Percentiles rank a stretch among this genome's conserved stretches.
Conservation (phyloP, 305 asterid species). For the Solanum hybrid region DNA sequence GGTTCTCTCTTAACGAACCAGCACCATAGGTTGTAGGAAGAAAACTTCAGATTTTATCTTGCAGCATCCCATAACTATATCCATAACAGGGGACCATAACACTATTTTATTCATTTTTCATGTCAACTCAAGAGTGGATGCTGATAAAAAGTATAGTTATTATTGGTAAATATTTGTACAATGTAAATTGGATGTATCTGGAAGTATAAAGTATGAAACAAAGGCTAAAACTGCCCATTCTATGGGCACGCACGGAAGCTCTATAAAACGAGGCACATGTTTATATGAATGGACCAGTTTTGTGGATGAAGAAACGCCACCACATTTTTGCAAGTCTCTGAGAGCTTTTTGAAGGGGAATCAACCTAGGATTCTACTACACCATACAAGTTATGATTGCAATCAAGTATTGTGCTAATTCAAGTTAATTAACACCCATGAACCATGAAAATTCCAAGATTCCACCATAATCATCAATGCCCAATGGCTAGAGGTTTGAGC, state of each 20-base stretch:
- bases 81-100: background rate
- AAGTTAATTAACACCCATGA: background rate
- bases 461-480: background rate
- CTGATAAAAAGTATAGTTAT: background rate
- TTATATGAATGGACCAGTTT: background rate
- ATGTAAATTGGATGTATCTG: background rate
- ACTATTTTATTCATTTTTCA: no score
- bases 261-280: background rate
- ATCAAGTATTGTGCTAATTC: background rate
- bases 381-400: background rate
- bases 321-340: background rate
- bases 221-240: background rate
- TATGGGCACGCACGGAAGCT: background rate
- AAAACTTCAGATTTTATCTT: no score
- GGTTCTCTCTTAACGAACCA: no score
- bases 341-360: background rate
- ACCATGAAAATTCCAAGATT: background rate
- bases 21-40: no score
- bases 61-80: no score
- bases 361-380: background rate
- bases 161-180: background rate
- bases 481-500: background rate
- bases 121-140: background rate
- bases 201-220: background rate
- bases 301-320: background rate